Conservation (phyloP, 805 yeast species). For the Ogataea nakhonphanomensis region DNA sequence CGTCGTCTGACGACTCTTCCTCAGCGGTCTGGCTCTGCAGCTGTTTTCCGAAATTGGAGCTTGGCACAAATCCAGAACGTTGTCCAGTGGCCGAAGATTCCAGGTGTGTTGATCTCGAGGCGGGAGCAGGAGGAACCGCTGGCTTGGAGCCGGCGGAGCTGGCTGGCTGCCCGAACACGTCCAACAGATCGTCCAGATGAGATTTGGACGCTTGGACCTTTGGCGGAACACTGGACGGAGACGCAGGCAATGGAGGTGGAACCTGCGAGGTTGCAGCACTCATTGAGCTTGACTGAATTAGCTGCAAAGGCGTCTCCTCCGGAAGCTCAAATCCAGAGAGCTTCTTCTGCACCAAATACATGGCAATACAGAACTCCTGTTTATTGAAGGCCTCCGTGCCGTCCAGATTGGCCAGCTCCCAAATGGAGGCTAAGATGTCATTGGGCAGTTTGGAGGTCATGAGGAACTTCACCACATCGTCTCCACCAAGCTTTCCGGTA, state of each 20-base stretch:
- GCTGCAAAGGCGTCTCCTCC: constrained; percentile 64
- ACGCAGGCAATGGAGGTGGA: constrained; percentile 14
- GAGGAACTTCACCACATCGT: constrained; percentile 82
- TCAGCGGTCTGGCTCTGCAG: constrained; percentile 37
- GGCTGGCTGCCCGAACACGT: constrained; percentile 42
- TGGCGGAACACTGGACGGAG: constrained; percentile 14
- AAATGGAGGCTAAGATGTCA: constrained; percentile 78
- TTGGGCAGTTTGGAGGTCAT: constrained; percentile 85
- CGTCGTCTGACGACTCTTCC: constrained; percentile 35
- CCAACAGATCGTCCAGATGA: constrained; percentile 67
- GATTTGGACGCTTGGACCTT: constrained; percentile 22
- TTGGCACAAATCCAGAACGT: constrained; percentile 61
- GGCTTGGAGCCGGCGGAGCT: constrained; percentile 24
- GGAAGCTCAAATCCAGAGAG: constrained; percentile 77
- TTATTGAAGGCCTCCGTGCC: constrained; percentile 78
- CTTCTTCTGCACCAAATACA: constrained; percentile 85
- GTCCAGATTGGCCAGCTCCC: constrained; percentile 93
- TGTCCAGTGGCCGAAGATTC: constrained; percentile 26
- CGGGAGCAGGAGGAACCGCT: constrained; percentile 31
- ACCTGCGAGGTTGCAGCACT: constrained; percentile 6
- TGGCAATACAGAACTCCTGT: constrained; percentile 87
- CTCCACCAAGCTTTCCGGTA: constrained; percentile 64
- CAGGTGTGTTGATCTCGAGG: constrained; percentile 22
- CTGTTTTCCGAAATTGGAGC: constrained; percentile 82
- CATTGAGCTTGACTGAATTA: constrained; percentile 33